Evolutionary conservation across 202 grass and related monocot genomes (phyloP).

Genomic region (Zizania palustris): DNA sequence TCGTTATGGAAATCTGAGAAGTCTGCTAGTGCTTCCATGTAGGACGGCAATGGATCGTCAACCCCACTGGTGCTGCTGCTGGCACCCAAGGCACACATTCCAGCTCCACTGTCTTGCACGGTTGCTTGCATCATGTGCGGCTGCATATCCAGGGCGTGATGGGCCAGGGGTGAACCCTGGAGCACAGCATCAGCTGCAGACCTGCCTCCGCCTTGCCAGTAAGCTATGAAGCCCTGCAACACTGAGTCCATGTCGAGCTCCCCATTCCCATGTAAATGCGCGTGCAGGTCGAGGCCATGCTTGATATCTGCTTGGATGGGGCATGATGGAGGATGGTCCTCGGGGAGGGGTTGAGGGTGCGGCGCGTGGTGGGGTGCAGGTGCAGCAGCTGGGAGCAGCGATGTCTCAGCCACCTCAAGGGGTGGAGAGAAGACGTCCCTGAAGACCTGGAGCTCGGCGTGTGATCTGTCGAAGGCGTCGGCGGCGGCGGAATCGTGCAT

Average conservation of each 20-base stretch:
- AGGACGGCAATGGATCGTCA: slow-evolving; percentile 62
- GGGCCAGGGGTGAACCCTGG: neutral
- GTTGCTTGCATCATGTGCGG: slow-evolving; percentile 20
- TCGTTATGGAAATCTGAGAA: slow-evolving; percentile 45
- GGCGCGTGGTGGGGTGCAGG: neutral
- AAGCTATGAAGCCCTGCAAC: slow-evolving; percentile 36
- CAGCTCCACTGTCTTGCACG: neutral
- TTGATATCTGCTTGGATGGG: neutral
- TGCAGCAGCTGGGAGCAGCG: neutral
- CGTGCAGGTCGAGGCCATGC: too few relatives aligned
- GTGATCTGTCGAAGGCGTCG: slow-evolving; percentile 55
- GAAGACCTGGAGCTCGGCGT: slow-evolving; percentile 56
- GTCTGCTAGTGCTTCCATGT: slow-evolving; percentile 40
- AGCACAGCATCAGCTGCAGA: neutral
- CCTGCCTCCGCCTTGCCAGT: slow-evolving; percentile 37
- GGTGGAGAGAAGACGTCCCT: slow-evolving; percentile 52
- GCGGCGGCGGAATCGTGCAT: slow-evolving; percentile 16
- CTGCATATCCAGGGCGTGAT: slow-evolving; percentile 20
- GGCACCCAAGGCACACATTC: slow-evolving; percentile 14
- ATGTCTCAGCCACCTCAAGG: slow-evolving; percentile 9
- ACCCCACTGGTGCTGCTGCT: slow-evolving; percentile 44
- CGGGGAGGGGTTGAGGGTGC: neutral
- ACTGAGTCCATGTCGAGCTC: slow-evolving; percentile 30
- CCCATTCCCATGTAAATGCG: neutral
- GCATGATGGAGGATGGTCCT: neutral